phyloP scores from a whole-genome alignment of 208 protist genomes.

The Crithidia brevicula region DNA sequence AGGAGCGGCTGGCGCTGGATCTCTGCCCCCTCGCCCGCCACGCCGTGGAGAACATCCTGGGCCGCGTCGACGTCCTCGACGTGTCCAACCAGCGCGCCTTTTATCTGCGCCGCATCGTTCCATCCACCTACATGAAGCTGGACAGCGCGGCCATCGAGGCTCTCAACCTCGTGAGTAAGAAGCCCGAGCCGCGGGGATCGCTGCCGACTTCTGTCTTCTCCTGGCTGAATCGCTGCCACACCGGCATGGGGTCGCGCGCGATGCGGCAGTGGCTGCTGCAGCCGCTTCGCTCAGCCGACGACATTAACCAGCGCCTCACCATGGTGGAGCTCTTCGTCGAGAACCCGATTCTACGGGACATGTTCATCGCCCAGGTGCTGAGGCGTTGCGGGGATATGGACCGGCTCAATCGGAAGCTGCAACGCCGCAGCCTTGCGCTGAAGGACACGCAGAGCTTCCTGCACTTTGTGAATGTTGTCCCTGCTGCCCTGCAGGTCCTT shows the following conservation, averaged over 20 bases:
- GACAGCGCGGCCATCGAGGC: conserved; percentile 93
- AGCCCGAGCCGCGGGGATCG: conserved; percentile 76
- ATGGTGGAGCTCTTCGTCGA: conserved; percentile 95
- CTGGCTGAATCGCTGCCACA: conserved; percentile 96
- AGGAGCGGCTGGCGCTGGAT: conserved; percentile 61
- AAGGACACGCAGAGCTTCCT: conserved; percentile 92
- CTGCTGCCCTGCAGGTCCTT: conserved; percentile 70
- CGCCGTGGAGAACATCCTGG: conserved; percentile 71
- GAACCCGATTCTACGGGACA: conserved; percentile 83
- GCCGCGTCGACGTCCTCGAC: conserved; percentile 71
- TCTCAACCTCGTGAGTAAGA: conserved; percentile 90
- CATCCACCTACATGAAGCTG: conserved; percentile 94
- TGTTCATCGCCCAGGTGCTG: conserved; percentile 82
- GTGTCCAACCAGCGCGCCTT: conserved; percentile 71
- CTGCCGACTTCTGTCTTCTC: conserved; percentile 88
- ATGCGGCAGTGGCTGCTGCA: conserved; percentile 98
- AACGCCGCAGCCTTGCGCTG: conserved; percentile 73
- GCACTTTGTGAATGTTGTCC: conserved; percentile 78
- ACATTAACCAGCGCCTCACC: conserved; percentile 94
- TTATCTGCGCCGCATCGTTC: conserved; percentile 77
- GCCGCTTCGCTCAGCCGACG: conserved; percentile 91
- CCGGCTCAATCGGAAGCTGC: conserved; percentile 91
- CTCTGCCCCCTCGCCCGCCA: conserved; percentile 50
- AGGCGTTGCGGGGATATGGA: conserved; percentile 94
- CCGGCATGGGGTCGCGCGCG: conserved; percentile 95